Conservation (phyloP, 306 rosid genomes). For the Sindora glabra region DNA sequence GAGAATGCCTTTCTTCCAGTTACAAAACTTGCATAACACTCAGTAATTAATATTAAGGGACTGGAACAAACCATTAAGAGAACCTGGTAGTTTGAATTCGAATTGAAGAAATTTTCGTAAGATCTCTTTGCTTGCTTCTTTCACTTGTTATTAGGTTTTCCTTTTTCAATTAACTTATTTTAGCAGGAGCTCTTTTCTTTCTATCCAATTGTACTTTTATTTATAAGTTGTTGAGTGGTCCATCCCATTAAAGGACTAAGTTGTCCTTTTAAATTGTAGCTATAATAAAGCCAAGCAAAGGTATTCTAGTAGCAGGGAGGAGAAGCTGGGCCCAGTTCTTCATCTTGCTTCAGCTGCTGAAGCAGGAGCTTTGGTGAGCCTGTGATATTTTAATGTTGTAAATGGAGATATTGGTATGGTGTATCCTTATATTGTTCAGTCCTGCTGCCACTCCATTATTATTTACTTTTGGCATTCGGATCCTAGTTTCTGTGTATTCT, state of each 20-base stretch:
- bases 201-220: too few relatives aligned
- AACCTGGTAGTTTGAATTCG: not conserved
- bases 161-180: too few relatives aligned
- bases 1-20: not conserved
- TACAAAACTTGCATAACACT: not conserved
- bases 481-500: not conserved
- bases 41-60: too few relatives aligned
- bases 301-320: constrained; percentile 59
- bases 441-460: constrained; percentile 7
- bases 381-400: constrained; percentile 6
- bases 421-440: not conserved
- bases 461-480: constrained; percentile 3
- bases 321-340: constrained; percentile 57
- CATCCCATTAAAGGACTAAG: too few relatives aligned
- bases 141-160: too few relatives aligned
- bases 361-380: constrained; percentile 91
- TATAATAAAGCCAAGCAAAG: constrained; percentile 83
- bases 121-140: too few relatives aligned
- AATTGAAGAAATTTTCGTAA: too few relatives aligned
- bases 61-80: too few relatives aligned
- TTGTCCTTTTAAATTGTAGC: constrained; percentile 42
- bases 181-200: too few relatives aligned
- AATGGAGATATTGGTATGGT: not conserved
- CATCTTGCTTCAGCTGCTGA: constrained; percentile 98
- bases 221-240: too few relatives aligned